Base-by-base conservation (phyloP, 257 asterid genomes). In the Solanum phureja region DNA sequence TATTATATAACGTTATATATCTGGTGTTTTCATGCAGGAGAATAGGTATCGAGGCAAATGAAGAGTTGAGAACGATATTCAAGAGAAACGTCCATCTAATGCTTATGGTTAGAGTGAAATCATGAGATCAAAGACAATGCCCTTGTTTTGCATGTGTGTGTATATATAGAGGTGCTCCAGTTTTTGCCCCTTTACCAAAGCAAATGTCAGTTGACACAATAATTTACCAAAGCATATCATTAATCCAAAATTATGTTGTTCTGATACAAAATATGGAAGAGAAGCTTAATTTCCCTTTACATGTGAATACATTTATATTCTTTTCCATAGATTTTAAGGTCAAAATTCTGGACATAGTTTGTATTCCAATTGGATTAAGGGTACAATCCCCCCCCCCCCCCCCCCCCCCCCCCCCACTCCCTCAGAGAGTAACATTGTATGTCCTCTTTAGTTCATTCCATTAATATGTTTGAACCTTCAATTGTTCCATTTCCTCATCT, bases 41-140 rank as follows among this genome's bases (percentile, higher is more conserved):
- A 89, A 95, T 97, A 29, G 99, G 99, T 6, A 69, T 95, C 0
- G 99, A 97, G 92, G 98, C 99, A 42, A 97, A 95, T 27, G 98
- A 95, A 88, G 99, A 97, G 94, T 93, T 97, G 71, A 90, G 98
- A 84, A 87, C 93, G 76, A 95, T 95, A 92, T 95, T 95, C 90
- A 95, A 94, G 94, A 95, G 94, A 90, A 88, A 89, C 7, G 96
- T 97, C 76, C 99, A 97, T 91, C 98, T 95, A 49, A 88, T 95
- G 88, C 94, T 97, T 89, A 92, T 91, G 94, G 99, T 97, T 83
- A 90, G 94, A 93, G 92, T 95, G 74, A 95, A 95, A 88, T 92
- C 92, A 94, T 83, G 87, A 79, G 83, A 81, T 86, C 68, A 87
- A 42, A 19, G 42, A 64, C 27, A 23, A 44, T 44, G 38, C 18